These are phyloP conservation scores for Penicillium steckii DNA, from an alignment of 495 filamentous ascomycete genomes.

Conservation along the genomic window DNA sequence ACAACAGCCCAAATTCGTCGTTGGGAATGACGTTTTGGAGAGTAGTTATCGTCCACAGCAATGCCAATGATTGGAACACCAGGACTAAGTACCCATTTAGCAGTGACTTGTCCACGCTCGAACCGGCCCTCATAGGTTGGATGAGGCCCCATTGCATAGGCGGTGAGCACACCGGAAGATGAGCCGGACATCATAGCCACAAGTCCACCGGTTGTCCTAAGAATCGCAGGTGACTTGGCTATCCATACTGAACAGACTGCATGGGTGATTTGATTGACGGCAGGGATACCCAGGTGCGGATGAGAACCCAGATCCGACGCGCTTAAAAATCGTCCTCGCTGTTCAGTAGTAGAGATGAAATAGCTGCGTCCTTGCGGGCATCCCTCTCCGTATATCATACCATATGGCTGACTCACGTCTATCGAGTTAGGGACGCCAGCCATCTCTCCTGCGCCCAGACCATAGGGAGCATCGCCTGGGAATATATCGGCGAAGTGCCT, in stretches of 20 bases:
- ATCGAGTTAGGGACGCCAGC: conserved; percentile 79
- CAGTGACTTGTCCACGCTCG: conserved; percentile 72
- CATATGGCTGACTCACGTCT: conserved; percentile 83
- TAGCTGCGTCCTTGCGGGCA: conserved; percentile 76
- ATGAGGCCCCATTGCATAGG: conserved; percentile 73
- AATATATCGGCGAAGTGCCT: conserved; percentile 73
- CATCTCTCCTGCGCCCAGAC: conserved; percentile 71
- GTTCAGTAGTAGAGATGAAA: conserved; percentile 71
- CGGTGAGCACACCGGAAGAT: conserved; percentile 79
- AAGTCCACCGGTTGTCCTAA: conserved; percentile 70
- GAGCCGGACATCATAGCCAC: conserved; percentile 83
- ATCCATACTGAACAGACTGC: conserved; percentile 84
- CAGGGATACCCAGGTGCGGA: conserved; percentile 66
- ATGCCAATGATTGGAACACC: conserved; percentile 90
- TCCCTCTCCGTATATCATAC: conserved; percentile 81
- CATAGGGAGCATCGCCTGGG: conserved; percentile 72
- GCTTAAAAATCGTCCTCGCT: conserved; percentile 72
- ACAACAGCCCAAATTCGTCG: conserved; percentile 81
- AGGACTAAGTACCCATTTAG: conserved; percentile 84
- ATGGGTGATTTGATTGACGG: conserved; percentile 57
- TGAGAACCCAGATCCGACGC: conserved; percentile 48
- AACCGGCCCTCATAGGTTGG: conserved; percentile 64
- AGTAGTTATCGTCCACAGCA: conserved; percentile 79
- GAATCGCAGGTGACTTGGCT: conserved; percentile 73
- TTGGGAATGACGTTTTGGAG: conserved; percentile 60